phyloP scores from a whole-genome alignment of 1,139 yeast species.

The Pichia terricola region DNA sequence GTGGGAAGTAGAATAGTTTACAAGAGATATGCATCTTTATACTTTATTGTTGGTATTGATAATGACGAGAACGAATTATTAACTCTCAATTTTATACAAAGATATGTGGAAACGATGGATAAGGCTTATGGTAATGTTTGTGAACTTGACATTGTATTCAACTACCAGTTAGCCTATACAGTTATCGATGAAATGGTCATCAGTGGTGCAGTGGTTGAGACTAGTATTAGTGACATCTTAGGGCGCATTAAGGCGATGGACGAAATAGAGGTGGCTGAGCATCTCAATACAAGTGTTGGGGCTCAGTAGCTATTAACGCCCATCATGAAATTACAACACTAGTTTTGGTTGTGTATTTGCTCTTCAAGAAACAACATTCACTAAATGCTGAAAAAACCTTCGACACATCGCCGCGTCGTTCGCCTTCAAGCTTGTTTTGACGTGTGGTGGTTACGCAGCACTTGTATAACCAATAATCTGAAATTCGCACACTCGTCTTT shows the following conservation, averaged over 20 bases:
- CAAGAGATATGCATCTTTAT: constrained; percentile 85
- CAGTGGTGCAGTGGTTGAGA: constrained; percentile 79
- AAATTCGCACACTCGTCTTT: too few relatives aligned
- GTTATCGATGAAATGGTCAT: constrained; percentile 79
- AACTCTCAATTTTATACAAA: constrained; percentile 77
- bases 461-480: too few relatives aligned
- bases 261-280: constrained; percentile 16
- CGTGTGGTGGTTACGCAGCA: too few relatives aligned
- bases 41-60: constrained; percentile 80
- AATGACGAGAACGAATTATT: constrained; percentile 79
- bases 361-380: too few relatives aligned
- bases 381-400: too few relatives aligned
- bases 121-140: constrained; percentile 94
- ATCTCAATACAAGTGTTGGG: constrained; percentile 25
- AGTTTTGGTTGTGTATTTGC: too few relatives aligned
- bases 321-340: too few relatives aligned
- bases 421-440: too few relatives aligned
- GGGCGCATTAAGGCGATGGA: constrained; percentile 74
- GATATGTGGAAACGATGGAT: constrained; percentile 97
- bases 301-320: too few relatives aligned
- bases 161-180: constrained; percentile 87
- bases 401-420: too few relatives aligned
- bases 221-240: constrained; percentile 71
- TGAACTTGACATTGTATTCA: constrained; percentile 87
- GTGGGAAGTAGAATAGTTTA: constrained; percentile 63